Evolutionary conservation across 805 yeast species (phyloP), one percentile per base, ranked within the genome.

Genomic region (Lachancea sp.): DNA sequence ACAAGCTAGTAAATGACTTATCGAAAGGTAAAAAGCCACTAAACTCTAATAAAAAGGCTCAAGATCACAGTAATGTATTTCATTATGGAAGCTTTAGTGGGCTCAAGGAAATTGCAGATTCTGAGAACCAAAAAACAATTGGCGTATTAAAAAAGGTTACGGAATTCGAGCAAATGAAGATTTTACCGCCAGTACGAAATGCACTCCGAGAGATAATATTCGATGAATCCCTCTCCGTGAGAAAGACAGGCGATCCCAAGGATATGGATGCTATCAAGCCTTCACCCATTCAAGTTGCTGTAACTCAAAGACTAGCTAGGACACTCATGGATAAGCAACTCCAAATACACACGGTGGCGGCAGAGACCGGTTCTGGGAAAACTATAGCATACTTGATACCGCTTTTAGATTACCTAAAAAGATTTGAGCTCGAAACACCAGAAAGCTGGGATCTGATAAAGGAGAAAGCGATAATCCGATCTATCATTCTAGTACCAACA

Each of bases 351-450:
- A 77, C 92, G 2, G 61, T 90, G 40, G 97, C 97, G 0, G 96
- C 97, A 2, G 97, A 92, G 58, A 90, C 98, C 0, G 98, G 98
- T 0, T 83, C 95, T 0, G 98, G 98, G 7, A 90, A 90, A 57
- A 90, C 98, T 0, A 78, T 95, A 79, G 88, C 97, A 0, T 90
- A 89, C 55, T 56, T 92, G 45, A 77, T 83, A 0, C 89, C 96
- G 0, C 47, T 90, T 25, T 47, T 89, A 28, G 82, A 86, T 35
- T 77, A 75, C 47, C 61, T 89, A 47, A 74, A 77, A 45, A 78
- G 80, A 43, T 77, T 74, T 37, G 79, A 80, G 42, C 43, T 60
- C 2, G 68, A 59, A 38, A 39, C 38, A 9, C 55, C 61, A 0
- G 69, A 65, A 4, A 54, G 58, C 3, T 69, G 72, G 68, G 64